Conservation (phyloP, 2,329 filamentous ascomycete species). For the Fusarium duplospermum region DNA sequence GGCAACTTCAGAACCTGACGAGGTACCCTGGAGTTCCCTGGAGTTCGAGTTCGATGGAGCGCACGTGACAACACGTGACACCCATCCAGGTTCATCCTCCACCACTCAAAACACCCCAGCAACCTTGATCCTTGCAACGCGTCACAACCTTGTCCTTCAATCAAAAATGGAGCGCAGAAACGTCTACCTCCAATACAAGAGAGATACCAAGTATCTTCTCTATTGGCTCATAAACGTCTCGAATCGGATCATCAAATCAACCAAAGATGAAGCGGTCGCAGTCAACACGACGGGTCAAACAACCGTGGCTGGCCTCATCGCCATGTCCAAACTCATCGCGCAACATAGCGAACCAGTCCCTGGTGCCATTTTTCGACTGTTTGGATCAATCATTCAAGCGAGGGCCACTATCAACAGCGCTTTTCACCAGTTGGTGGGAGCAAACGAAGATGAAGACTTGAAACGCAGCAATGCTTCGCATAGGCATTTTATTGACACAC, state of each 20-base stretch:
- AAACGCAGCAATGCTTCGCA: slow-evolving; percentile 54
- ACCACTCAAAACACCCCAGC: background rate
- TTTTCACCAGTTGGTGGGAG: slow-evolving; percentile 49
- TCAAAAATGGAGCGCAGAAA: slow-evolving; percentile 58
- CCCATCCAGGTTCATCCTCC: background rate
- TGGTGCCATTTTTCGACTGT: slow-evolving; percentile 48
- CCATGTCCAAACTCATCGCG: slow-evolving; percentile 55
- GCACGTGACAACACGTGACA: background rate
- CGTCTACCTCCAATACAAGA: slow-evolving; percentile 53
- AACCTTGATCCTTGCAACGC: slow-evolving; percentile 49
- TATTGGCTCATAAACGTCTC: slow-evolving; percentile 55
- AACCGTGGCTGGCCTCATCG: slow-evolving; percentile 51
- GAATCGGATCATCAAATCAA: slow-evolving; percentile 50
- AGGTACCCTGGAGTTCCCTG: background rate
- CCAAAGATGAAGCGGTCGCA: slow-evolving; percentile 20
- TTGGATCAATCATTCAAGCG: slow-evolving; percentile 54
- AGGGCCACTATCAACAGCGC: slow-evolving; percentile 42
- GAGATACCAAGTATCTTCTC: slow-evolving; percentile 50
- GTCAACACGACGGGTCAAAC: slow-evolving; percentile 53
- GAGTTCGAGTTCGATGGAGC: background rate
- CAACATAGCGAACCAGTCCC: slow-evolving; percentile 49
- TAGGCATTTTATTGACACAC: slow-evolving; percentile 56
- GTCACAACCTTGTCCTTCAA: background rate
- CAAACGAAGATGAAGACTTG: slow-evolving; percentile 48
- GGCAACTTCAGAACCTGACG: background rate